A percentile compares a stretch with the other conserved stretches of the same genome.
Evolutionary conservation across 2,329 filamentous ascomycete genomes (phyloP).

Genomic region (Ceratocystis papillata): DNA sequence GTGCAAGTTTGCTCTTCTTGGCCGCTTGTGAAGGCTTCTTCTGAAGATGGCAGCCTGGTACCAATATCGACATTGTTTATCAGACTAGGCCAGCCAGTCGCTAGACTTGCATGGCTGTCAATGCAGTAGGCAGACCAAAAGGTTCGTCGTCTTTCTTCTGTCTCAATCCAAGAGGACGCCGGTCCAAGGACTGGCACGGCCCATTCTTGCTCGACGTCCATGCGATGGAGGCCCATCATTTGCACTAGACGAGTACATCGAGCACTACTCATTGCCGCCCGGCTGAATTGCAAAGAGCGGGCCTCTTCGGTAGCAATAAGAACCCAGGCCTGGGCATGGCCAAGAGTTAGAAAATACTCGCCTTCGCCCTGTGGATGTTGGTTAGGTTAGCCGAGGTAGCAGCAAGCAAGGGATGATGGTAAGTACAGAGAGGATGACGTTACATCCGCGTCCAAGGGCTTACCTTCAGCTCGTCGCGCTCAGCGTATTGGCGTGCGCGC

Average conservation of each 20-base stretch:
- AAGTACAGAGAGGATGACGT: neutral
- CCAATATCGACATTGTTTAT: conserved; percentile 66
- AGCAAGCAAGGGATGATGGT: neutral
- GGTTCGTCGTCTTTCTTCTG: conserved; percentile 62
- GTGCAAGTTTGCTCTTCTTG: conserved; percentile 51
- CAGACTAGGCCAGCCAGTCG: conserved; percentile 79
- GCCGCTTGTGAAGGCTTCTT: conserved; percentile 62
- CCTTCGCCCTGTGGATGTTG: conserved; percentile 48
- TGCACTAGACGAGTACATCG: conserved; percentile 58
- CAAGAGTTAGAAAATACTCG: conserved; percentile 67
- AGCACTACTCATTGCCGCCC: conserved; percentile 73
- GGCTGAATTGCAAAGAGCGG: conserved; percentile 71
- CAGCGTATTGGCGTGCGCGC: conserved; percentile 68
- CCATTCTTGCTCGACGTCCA: conserved; percentile 55
- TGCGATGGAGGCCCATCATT: conserved; percentile 74
- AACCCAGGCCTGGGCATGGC: conserved; percentile 70
- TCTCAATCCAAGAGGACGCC: conserved; percentile 67
- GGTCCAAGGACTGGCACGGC: conserved; percentile 65
- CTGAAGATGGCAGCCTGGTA: conserved; percentile 69
- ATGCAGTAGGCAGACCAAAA: conserved; percentile 80
- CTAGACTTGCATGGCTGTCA: conserved; percentile 76
- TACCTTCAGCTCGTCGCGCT: conserved; percentile 73
- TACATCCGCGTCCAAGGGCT: conserved; percentile 16
- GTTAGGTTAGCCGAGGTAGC: neutral
- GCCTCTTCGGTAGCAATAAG: conserved; percentile 71